Conservation (phyloP, 768 basidiomycete species). For the Fomitopsis serialis region DNA sequence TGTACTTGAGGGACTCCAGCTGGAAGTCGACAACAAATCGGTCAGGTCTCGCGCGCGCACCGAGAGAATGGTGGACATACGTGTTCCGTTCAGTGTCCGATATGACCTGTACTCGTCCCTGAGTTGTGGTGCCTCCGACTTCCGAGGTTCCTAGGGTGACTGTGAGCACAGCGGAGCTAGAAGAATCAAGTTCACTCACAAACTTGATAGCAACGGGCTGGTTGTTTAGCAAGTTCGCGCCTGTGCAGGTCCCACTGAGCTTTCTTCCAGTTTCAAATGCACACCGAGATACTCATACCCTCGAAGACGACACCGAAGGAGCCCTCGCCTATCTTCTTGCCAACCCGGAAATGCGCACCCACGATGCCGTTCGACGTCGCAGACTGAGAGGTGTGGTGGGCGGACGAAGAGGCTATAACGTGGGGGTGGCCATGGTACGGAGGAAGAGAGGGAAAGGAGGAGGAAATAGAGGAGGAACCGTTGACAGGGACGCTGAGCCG, state of each 20-base stretch:
- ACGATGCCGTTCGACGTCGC: slow-evolving; percentile 68
- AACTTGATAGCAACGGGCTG: slow-evolving; percentile 97
- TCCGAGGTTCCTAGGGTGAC: slow-evolving; percentile 75
- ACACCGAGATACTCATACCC: slow-evolving; percentile 45
- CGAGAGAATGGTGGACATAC: slow-evolving; percentile 44
- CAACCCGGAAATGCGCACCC: slow-evolving; percentile 80
- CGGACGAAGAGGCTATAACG: slow-evolving; percentile 75
- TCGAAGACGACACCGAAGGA: slow-evolving; percentile 98
- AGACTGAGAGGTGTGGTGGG: slow-evolving; percentile 55
- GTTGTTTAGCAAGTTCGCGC: slow-evolving; percentile 78
- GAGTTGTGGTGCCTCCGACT: slow-evolving; percentile 96
- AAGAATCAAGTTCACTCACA: slow-evolving; percentile 42
- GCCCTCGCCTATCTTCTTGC: slow-evolving; percentile 99
- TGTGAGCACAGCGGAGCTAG: neutral
- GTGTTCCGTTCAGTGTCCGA: slow-evolving; percentile 86
- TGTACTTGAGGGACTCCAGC: slow-evolving; percentile 97
- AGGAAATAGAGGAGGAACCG: slow-evolving; percentile 12
- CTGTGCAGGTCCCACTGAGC: slow-evolving; percentile 32
- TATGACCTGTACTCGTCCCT: slow-evolving; percentile 97
- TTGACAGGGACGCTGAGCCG: slow-evolving; percentile 3
- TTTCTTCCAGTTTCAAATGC: neutral
- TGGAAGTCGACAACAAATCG: slow-evolving; percentile 32
- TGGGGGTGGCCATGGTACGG: slow-evolving; percentile 67
- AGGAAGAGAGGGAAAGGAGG: slow-evolving; percentile 10
- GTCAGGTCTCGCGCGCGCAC: too few relatives aligned